Evolutionary conservation across 2,329 filamentous ascomycete genomes (phyloP).

Genomic region (Pseudopyricularia javanii): DNA sequence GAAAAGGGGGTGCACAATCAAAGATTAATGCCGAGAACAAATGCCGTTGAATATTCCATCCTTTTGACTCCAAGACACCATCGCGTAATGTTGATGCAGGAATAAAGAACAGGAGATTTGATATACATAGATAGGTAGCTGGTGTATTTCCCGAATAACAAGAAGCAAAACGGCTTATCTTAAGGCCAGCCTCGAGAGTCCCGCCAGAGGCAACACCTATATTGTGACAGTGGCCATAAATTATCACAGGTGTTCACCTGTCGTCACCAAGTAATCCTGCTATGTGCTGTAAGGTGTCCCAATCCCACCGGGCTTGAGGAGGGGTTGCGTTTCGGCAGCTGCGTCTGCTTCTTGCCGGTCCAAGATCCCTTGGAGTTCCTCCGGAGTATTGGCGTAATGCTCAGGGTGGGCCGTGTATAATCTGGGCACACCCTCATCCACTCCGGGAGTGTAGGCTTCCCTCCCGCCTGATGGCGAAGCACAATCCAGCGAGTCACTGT

Average conservation of each 20-base stretch:
- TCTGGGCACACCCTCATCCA: constrained; percentile 36
- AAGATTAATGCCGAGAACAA: neutral
- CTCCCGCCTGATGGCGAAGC: neutral
- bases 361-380: constrained; percentile 35
- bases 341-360: constrained; percentile 39
- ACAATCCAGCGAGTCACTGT: neutral
- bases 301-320: constrained; percentile 36
- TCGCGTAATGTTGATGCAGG: neutral
- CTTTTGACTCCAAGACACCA: neutral
- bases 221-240: neutral
- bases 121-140: neutral
- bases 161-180: neutral
- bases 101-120: neutral
- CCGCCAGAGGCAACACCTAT: neutral
- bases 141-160: neutral
- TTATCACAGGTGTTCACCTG: neutral
- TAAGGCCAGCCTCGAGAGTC: neutral
- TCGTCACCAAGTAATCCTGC: neutral
- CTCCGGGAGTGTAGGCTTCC: constrained; percentile 21
- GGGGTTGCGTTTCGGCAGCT: constrained; percentile 34
- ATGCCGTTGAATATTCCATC: neutral
- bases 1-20: neutral
- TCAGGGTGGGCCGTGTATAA: constrained; percentile 40
- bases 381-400: constrained; percentile 36
- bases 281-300: constrained; percentile 22